phyloP scores from a whole-genome alignment of 2,329 filamentous ascomycete genomes.

The Diaporthe sp. region DNA sequence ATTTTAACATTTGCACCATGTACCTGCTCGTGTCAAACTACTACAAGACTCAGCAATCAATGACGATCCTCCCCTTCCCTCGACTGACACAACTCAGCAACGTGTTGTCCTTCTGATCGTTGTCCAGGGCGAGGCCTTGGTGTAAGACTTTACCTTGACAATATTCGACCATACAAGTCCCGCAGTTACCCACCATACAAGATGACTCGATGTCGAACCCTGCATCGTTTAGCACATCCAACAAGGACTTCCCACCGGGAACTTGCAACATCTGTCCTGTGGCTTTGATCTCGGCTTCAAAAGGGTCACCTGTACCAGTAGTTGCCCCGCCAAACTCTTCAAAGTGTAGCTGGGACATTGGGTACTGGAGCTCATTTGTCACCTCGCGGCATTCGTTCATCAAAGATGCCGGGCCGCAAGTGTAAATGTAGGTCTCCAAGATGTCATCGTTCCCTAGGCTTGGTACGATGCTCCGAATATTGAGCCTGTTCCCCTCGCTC shows the following conservation, averaged over 20 bases:
- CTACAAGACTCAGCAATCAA: neutral
- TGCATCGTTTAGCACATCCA: conserved; percentile 49
- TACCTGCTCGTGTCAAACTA: neutral
- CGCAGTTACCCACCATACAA: conserved; percentile 51
- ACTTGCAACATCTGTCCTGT: neutral
- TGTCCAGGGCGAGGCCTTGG: neutral
- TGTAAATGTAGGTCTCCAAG: neutral
- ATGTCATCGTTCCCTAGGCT: neutral
- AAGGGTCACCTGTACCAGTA: neutral
- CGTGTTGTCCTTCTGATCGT: neutral
- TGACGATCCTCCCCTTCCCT: neutral
- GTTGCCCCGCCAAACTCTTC: neutral
- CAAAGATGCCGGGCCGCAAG: neutral
- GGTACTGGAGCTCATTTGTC: neutral
- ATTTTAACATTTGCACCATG: neutral
- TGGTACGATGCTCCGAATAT: neutral
- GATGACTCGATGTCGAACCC: conserved; percentile 52
- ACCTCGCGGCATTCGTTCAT: conserved; percentile 3
- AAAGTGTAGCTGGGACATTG: neutral
- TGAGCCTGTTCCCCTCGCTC: neutral
- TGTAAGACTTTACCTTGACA: conserved; percentile 38
- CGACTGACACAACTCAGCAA: conserved; percentile 10
- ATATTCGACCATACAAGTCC: conserved; percentile 50
- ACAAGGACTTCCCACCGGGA: neutral
- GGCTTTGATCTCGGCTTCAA: conserved; percentile 4